Conservation (phyloP, 495 filamentous ascomycete genomes). For the Delitschia confertaspora region DNA sequence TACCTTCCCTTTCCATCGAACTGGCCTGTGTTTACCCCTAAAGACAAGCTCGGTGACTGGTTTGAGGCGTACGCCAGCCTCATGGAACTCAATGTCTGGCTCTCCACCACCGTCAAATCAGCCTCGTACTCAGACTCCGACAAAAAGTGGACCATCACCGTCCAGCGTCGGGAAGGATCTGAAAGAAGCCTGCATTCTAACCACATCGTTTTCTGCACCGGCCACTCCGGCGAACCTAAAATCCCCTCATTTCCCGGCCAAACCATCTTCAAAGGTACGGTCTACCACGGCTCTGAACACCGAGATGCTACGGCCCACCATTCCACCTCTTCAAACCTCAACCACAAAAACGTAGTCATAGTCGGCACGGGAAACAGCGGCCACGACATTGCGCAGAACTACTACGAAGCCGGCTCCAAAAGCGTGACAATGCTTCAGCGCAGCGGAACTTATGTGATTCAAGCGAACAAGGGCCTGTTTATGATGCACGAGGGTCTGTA, state of each 20-base stretch:
- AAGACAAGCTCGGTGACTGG: conserved; percentile 73
- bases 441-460: conserved; percentile 61
- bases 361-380: conserved; percentile 73
- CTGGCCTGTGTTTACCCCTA: conserved; percentile 53
- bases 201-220: conserved; percentile 63
- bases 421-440: conserved; percentile 72
- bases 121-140: conserved; percentile 46
- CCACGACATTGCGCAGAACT: conserved; percentile 78
- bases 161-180: conserved; percentile 48
- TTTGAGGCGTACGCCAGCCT: conserved; percentile 61
- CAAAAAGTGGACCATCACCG: conserved; percentile 52
- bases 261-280: conserved; percentile 49
- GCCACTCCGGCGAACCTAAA: conserved; percentile 61
- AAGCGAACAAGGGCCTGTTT: conserved; percentile 44
- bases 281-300: conserved; percentile 68
- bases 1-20: conserved; percentile 58
- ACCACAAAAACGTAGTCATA: conserved; percentile 62
- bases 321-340: conserved; percentile 42
- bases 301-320: conserved; percentile 23
- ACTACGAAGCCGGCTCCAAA: conserved; percentile 65
- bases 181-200: conserved; percentile 50
- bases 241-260: conserved; percentile 55
- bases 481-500: conserved; percentile 53
- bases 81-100: conserved; percentile 72
- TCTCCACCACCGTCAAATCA: conserved; percentile 42